These are phyloP conservation scores for Durusdinium trenchii DNA, from an alignment of 73 alveolate species.

Conservation along the genomic window DNA sequence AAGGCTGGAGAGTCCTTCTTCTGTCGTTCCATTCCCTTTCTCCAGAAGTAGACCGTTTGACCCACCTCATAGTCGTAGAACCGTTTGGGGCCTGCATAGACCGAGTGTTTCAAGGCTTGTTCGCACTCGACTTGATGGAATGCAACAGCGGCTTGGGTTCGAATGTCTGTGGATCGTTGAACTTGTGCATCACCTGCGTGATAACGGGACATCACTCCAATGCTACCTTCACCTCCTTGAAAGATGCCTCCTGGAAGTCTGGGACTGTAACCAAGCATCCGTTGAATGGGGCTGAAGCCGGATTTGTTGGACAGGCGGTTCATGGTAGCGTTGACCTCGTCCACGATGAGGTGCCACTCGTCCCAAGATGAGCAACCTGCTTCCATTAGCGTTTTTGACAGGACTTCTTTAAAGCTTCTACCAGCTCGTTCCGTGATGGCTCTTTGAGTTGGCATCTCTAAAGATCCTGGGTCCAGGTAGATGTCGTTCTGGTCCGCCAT, in stretches of 20 bases:
- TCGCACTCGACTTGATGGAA: conserved; percentile 1
- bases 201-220: neutral
- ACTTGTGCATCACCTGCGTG: neutral
- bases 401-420: neutral
- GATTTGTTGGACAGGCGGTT: neutral
- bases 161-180: neutral
- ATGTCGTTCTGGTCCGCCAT: neutral
- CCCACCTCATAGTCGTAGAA: neutral
- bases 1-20: neutral
- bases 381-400: neutral
- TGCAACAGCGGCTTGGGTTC: neutral
- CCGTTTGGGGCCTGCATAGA: neutral
- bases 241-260: neutral
- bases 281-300: neutral
- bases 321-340: neutral
- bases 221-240: neutral
- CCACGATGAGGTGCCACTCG: neutral
- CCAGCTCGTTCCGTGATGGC: neutral
- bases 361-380: neutral
- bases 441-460: neutral
- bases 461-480: neutral
- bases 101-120: neutral
- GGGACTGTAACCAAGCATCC: neutral
- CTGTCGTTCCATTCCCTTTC: neutral
- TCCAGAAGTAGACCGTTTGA: neutral